Conservation (phyloP, 345 rosid genomes). For the Carallia brachiata region DNA sequence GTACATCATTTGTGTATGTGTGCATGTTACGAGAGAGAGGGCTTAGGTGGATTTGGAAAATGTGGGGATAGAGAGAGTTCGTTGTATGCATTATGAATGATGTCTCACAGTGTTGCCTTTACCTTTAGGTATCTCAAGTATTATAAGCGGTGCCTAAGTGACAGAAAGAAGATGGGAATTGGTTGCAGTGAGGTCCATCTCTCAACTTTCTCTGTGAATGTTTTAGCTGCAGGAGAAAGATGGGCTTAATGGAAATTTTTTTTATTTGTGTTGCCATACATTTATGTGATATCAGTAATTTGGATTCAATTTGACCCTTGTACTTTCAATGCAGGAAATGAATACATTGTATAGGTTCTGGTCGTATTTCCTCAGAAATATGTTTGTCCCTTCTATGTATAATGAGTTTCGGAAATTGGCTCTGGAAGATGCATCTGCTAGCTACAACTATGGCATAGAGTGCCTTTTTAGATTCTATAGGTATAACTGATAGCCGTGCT, state of each 20-base stretch:
- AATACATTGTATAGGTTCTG: constrained; percentile 88
- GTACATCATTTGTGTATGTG: constrained; percentile 3
- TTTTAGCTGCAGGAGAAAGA: neutral
- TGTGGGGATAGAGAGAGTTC: neutral
- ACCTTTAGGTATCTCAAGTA: constrained; percentile 78
- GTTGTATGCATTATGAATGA: constrained; percentile 7
- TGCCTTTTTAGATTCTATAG: constrained; percentile 98
- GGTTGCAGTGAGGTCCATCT: constrained; percentile 89
- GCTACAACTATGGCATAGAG: constrained; percentile 84
- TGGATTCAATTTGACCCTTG: neutral
- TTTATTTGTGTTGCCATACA: neutral
- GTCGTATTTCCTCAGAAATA: constrained; percentile 88
- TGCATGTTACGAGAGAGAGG: neutral
- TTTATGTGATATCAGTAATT: neutral
- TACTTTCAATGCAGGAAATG: constrained; percentile 75
- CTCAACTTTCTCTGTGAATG: constrained; percentile 8
- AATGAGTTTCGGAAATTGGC: constrained; percentile 82
- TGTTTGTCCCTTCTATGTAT: constrained; percentile 76
- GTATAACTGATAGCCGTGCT: constrained; percentile 35
- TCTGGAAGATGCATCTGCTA: constrained; percentile 78
- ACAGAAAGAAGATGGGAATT: constrained; percentile 83
- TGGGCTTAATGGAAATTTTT: neutral
- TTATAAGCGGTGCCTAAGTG: constrained; percentile 85
- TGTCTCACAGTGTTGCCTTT: constrained; percentile 27
- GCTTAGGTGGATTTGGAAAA: neutral